Evolutionary conservation across 805 yeast genomes (phyloP).

Genomic region (Groenewaldozyma tartarivorans): DNA sequence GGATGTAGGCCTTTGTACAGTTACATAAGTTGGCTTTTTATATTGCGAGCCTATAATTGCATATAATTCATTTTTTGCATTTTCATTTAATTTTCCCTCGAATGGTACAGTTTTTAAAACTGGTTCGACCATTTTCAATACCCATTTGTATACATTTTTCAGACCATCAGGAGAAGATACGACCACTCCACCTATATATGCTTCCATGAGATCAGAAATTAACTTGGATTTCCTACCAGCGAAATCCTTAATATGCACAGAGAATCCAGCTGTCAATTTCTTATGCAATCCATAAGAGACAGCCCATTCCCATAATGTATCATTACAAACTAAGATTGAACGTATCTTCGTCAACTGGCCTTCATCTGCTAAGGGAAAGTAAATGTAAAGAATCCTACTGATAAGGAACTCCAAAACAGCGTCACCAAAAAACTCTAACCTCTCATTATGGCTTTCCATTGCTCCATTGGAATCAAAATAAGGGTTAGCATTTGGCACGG

Average conservation of each 20-base stretch:
- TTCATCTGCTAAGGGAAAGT: constrained; percentile 65
- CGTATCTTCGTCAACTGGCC: constrained; percentile 72
- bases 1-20: constrained; percentile 35
- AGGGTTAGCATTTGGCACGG: constrained; percentile 47
- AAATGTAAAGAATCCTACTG: constrained; percentile 54
- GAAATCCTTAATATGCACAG: constrained; percentile 16
- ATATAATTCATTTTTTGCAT: constrained; percentile 72
- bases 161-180: constrained; percentile 40
- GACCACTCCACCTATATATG: constrained; percentile 79
- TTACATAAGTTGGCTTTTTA: constrained; percentile 46
- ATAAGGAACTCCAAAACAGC: constrained; percentile 67
- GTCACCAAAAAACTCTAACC: constrained; percentile 87
- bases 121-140: constrained; percentile 25
- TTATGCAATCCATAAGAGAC: constrained; percentile 37
- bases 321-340: constrained; percentile 62
- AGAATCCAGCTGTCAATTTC: constrained; percentile 10
- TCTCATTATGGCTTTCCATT: constrained; percentile 64
- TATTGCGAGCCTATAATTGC: constrained; percentile 63
- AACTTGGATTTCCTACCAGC: constrained; percentile 38
- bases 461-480: constrained; percentile 47
- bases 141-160: constrained; percentile 24
- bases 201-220: constrained; percentile 86
- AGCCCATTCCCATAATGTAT: constrained; percentile 62
- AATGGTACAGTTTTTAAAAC: constrained; percentile 26
- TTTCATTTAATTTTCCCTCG: constrained; percentile 36